These are phyloP conservation scores for Naganishia albida DNA, from an alignment of 1,284 basidiomycete species.

Conservation along the genomic window DNA sequence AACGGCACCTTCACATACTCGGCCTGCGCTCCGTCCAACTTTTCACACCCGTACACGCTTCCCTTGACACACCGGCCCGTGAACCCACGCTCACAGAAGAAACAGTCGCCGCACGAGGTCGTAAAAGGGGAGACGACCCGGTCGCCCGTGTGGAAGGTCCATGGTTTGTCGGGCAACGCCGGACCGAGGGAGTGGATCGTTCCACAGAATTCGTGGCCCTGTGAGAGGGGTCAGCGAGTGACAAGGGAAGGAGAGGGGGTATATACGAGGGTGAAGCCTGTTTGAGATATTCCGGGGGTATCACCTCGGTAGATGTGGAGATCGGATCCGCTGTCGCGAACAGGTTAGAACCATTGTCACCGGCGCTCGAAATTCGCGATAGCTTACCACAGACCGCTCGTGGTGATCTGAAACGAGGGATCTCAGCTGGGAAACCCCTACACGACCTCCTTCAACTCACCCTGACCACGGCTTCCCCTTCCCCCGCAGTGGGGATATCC, in stretches of 20 bases:
- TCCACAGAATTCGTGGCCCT: conserved; percentile 81
- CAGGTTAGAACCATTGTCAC: too few relatives aligned
- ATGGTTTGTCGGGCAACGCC: conserved; percentile 46
- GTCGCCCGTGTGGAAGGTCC: conserved; percentile 72
- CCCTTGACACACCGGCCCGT: conserved; percentile 73
- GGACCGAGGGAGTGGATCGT: conserved; percentile 56
- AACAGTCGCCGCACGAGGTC: conserved; percentile 67
- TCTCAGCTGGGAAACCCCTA: background rate
- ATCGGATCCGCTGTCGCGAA: conserved; percentile 29
- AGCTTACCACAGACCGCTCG: conserved; percentile 33
- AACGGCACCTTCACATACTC: conserved; percentile 77
- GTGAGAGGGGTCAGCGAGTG: background rate
- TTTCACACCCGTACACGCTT: conserved; percentile 69
- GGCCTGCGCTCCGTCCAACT: conserved; percentile 78
- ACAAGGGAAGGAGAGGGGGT: background rate
- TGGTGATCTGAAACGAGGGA: conserved; percentile 12
- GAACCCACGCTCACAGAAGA: conserved; percentile 70
- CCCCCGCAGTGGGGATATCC: conserved; percentile 29
- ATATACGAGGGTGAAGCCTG: conserved; percentile 33
- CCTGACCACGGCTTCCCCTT: conserved; percentile 32
- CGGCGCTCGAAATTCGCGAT: background rate
- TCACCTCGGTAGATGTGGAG: conserved; percentile 33
- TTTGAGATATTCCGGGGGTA: conserved; percentile 19
- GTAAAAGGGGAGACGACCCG: conserved; percentile 87
- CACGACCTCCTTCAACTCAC: background rate